These are phyloP conservation scores for Barnettozyma sucrosica DNA, from an alignment of 805 yeast species.

Conservation along the genomic window DNA sequence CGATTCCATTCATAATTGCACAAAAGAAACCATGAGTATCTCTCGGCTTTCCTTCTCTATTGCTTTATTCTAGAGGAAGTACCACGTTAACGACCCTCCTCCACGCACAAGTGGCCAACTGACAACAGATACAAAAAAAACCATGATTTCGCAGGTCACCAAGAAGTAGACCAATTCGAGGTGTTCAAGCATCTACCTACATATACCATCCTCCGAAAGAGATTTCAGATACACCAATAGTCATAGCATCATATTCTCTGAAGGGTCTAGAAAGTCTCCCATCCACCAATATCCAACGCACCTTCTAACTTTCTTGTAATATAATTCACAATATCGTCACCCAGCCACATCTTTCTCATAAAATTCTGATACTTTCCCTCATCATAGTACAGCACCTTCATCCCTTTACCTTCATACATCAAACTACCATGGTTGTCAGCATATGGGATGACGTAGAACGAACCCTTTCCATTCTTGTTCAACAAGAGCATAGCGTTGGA, in stretches of 20 bases:
- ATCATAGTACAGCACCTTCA: constrained; percentile 66
- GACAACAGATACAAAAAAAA: too few relatives aligned
- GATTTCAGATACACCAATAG: too few relatives aligned
- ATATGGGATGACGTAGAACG: constrained; percentile 80
- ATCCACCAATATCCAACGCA: constrained; percentile 83
- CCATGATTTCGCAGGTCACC: too few relatives aligned
- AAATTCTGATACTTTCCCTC: constrained; percentile 58
- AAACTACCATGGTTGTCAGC: constrained; percentile 82
- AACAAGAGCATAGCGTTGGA: constrained; percentile 59
- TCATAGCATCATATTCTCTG: background rate
- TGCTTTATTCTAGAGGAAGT: too few relatives aligned
- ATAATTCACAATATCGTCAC: constrained; percentile 68
- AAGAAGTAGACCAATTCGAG: too few relatives aligned
- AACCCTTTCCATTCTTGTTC: constrained; percentile 64
- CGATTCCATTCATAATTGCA: too few relatives aligned
- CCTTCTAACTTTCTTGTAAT: constrained; percentile 79
- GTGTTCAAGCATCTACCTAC: too few relatives aligned
- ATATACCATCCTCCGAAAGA: too few relatives aligned
- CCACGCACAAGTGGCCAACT: too few relatives aligned
- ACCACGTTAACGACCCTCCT: too few relatives aligned
- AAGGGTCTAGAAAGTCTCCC: constrained; percentile 45
- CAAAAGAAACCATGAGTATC: too few relatives aligned
- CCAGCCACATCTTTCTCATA: constrained; percentile 65
- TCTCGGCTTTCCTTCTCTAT: too few relatives aligned
- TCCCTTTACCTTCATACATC: constrained; percentile 65